Evolutionary conservation across 805 yeast genomes (phyloP), one percentile per base, ranked within the genome.

Genomic region (Ascoidea tarda): DNA sequence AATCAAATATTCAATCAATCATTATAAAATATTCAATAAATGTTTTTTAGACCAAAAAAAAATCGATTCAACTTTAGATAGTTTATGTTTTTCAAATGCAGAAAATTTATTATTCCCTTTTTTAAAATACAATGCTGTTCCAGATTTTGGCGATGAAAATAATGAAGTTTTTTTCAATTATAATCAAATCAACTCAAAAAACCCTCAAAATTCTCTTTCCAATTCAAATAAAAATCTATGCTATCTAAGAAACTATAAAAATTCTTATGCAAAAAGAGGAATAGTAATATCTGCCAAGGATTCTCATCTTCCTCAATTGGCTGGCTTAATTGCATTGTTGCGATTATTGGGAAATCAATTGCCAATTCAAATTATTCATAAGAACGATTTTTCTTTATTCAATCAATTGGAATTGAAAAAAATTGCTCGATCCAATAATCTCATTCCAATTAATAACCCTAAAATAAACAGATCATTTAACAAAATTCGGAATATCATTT

Each of bases 1-100:
- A 31, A 51, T 58, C 6, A 33, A 47, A 12, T 52, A 50, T 16
- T 21, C 55, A 3, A 51, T 58, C 44, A 52, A 57, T n/a, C 60
- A 58, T 49, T 53, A 55, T 16, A 58, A 55, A 49, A 49, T 56
- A 16, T 58, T 48, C 45, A 50, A 47, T 50, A 53, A 57, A 46
- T 58, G 60, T 46, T 58, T 32, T 50, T 49, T 57, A 33, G 52
- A 51, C 45, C 51, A 55, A 6, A 10, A 46, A 12, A 44, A 50
- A 31, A 49, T 68, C n/a, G 81, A 76, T 51, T 60, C 75, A 45
- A 62, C 70, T 33, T 75, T 71, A 50, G 62, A 76, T 38, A 62
- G 77, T 6, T 60, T 78, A 5, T 65, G 54, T 32, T 45, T 54
- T 31, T 67, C 71, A 53, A 62, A 61, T 46, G 53, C 69, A 8